These are phyloP conservation scores for Exophiala xenobiotica DNA, from an alignment of 2,329 filamentous ascomycete genomes.

Conservation along the genomic window DNA sequence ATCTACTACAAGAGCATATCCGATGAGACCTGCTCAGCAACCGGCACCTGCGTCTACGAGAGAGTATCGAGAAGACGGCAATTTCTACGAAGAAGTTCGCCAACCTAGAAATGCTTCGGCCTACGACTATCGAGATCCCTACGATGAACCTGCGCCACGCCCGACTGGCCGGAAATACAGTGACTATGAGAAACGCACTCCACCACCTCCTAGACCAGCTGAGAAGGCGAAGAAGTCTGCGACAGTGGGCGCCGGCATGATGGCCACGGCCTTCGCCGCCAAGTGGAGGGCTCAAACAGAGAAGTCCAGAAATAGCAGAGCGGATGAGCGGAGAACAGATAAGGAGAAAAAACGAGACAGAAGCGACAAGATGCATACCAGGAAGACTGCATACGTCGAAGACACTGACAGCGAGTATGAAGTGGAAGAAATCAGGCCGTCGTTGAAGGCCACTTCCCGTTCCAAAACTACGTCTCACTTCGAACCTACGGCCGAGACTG, in stretches of 20 bases:
- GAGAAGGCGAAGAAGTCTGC: slow-evolving; percentile 40
- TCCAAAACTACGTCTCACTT: slow-evolving; percentile 22
- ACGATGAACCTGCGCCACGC: slow-evolving; percentile 38
- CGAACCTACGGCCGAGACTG: slow-evolving; percentile 12
- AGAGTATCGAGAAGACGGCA: slow-evolving; percentile 43
- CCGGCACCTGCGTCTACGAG: slow-evolving; percentile 28
- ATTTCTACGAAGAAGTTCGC: slow-evolving; percentile 43
- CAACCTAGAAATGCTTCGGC: slow-evolving; percentile 37
- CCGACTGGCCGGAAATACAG: slow-evolving; percentile 42
- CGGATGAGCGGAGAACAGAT: slow-evolving; percentile 42
- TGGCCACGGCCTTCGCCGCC: slow-evolving; percentile 18
- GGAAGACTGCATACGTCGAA: slow-evolving; percentile 32
- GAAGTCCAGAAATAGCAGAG: slow-evolving; percentile 21
- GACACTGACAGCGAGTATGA: slow-evolving; percentile 39
- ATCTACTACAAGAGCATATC: slow-evolving; percentile 21
- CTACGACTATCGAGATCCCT: slow-evolving; percentile 41
- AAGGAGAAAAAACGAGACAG: slow-evolving; percentile 44
- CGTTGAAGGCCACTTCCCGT: slow-evolving; percentile 16
- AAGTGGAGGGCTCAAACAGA: slow-evolving; percentile 25
- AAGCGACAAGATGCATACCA: slow-evolving; percentile 40
- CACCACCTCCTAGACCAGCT: slow-evolving; percentile 33
- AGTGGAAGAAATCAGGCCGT: slow-evolving; percentile 17
- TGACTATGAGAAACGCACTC: slow-evolving; percentile 36
- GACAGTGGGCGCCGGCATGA: slow-evolving; percentile 21
- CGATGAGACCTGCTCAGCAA: slow-evolving; percentile 24